Evolutionary conservation across 2,329 filamentous ascomycete genomes (phyloP), one percentile per base, ranked within the genome.

Genomic region (Fusarium miscanthi): DNA sequence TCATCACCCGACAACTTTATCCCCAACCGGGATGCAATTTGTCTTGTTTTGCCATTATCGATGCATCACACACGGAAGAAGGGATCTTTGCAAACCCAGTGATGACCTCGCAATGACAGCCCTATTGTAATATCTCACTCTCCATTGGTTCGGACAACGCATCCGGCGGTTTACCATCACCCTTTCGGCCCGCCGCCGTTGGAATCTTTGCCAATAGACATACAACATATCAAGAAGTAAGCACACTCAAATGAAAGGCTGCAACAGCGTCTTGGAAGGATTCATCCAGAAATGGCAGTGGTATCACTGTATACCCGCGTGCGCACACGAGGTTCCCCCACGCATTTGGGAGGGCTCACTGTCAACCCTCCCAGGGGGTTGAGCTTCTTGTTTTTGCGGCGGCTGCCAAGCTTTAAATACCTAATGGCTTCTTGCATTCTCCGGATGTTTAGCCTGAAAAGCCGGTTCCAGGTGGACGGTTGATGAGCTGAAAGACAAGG

Each of bases 401-500:
- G 31, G 33, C 8, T 48, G 63, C 64, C 63, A 67, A 67, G 63
- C 21, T 27, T 38, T 49, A 46, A 52, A 33, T 45, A 49, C 21
- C 27, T 27, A 66, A 17, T 16, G 13, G 23, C n/a, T 58, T 13
- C 16, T 16, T 27, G 25, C 33, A 21, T 35, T 27, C 35, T 38
- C 23, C 10, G 19, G 30, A n/a, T 37, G 42, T 67, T 67, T 67
- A 67, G 64, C 64, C 63, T 67, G 64, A 67, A 67, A 67, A 25
- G 46, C 61, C 33, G 43, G 43, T 66, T 52, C 64, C 64, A 67
- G 37, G 41, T 48, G 64, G 37, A 68, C 31, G 63, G 63, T 67
- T 48, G 46, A 67, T 16, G 10, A 68, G 64, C 64, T 67, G 64
- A 67, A 42, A 13, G 43, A 43, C 62, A 61, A 17, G 46, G 48